phyloP scores from a whole-genome alignment of 164 flowering plant species.

The Platanus orientalis region DNA sequence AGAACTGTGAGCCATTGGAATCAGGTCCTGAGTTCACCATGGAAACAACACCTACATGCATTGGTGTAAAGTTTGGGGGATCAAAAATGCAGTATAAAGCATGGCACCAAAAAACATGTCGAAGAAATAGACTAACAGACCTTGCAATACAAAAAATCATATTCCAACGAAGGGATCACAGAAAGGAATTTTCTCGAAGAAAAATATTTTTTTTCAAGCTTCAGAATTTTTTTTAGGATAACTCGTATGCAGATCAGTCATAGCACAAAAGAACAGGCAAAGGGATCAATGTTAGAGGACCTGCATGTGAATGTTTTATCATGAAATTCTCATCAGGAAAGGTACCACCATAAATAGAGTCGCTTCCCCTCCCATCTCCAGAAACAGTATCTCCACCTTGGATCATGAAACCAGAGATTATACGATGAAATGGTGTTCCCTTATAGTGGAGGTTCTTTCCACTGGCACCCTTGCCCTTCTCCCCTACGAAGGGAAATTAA shows the following conservation, averaged over 20 bases:
- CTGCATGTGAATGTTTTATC: slow-evolving; percentile 86
- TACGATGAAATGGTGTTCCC: slow-evolving; percentile 90
- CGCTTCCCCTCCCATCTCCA: slow-evolving; percentile 74
- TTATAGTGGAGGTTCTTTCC: slow-evolving; percentile 81
- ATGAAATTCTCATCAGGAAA: slow-evolving; percentile 93
- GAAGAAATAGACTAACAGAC: background rate
- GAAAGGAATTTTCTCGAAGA: too few species aligned
- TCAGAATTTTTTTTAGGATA: too few species aligned
- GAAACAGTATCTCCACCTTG: slow-evolving; percentile 87
- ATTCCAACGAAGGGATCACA: too few species aligned
- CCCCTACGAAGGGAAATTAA: slow-evolving; percentile 45
- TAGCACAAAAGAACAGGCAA: background rate
- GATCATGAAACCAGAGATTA: slow-evolving; percentile 84
- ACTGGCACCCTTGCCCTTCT: slow-evolving; percentile 58
- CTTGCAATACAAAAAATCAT: background rate
- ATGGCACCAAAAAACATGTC: background rate
- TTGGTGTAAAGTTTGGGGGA: background rate
- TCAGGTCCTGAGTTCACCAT: slow-evolving; percentile 97
- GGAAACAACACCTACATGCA: slow-evolving; percentile 72
- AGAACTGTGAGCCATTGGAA: slow-evolving; percentile 97
- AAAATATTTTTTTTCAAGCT: too few species aligned
- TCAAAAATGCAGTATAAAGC: background rate
- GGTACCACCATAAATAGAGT: slow-evolving; percentile 82
- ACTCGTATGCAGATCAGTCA: too few species aligned
- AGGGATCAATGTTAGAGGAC: slow-evolving; percentile 21